Evolutionary conservation across 441 rosid species (phyloP).

Genomic region (Adansonia grandidieri): DNA sequence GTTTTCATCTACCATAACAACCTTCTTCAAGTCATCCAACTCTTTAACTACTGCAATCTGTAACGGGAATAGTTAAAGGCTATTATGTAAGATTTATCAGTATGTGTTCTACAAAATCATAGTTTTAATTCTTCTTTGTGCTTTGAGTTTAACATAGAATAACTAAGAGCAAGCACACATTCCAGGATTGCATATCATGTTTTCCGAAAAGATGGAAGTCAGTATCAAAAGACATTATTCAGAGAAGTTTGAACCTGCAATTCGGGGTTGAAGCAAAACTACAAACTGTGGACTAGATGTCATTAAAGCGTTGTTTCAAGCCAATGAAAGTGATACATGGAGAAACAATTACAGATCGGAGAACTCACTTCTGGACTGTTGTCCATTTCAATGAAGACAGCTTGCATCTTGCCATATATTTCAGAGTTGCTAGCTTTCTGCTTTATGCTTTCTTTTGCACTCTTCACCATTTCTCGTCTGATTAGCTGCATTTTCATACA

Average conservation of each 20-base stretch:
- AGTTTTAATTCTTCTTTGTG: not conserved
- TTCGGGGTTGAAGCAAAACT: not conserved
- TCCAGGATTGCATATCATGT: too few relatives aligned
- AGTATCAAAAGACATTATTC: not conserved
- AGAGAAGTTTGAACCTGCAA: not conserved
- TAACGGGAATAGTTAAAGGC: slow-evolving; percentile 3
- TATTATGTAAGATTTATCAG: slow-evolving; percentile 4
- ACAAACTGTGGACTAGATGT: not conserved
- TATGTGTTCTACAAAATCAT: not conserved
- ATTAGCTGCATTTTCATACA: slow-evolving; percentile 53
- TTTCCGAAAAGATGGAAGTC: too few relatives aligned
- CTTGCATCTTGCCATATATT: slow-evolving; percentile 80
- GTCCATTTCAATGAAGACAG: slow-evolving; percentile 78
- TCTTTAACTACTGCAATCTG: slow-evolving; percentile 58
- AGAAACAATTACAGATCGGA: not conserved
- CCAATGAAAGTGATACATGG: not conserved
- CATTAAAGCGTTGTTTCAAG: not conserved
- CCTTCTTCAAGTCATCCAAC: slow-evolving; percentile 63
- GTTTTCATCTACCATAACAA: slow-evolving; percentile 56
- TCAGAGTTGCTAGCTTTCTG: slow-evolving; percentile 66
- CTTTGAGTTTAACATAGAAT: not conserved
- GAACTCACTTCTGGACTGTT: slow-evolving; percentile 52
- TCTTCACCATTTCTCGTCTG: slow-evolving; percentile 70
- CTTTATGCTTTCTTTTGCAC: slow-evolving; percentile 69
- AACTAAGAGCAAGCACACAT: not conserved